These are phyloP conservation scores for Aspergillus wentii DNA, from an alignment of 495 filamentous ascomycete genomes.

Conservation along the genomic window DNA sequence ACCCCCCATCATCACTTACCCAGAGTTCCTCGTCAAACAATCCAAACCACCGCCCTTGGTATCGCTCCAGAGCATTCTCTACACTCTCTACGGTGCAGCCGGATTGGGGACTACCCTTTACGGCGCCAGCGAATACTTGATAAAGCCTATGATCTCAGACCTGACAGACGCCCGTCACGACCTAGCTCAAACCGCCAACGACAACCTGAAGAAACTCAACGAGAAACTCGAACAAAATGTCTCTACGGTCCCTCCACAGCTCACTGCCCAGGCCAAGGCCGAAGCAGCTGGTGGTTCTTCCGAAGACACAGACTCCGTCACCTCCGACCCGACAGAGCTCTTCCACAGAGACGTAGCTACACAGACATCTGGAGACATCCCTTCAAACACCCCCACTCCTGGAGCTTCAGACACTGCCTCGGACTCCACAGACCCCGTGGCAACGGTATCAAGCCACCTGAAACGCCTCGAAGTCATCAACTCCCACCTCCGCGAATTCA, in stretches of 20 bases:
- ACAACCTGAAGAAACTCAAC: constrained; percentile 65
- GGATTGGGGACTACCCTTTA: constrained; percentile 70
- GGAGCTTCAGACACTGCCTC: constrained; percentile 6
- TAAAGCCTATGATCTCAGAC: constrained; percentile 75
- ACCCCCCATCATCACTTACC: constrained; percentile 94
- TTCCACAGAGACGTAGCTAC: constrained; percentile 88
- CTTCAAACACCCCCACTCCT: constrained; percentile 45
- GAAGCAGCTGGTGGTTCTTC: constrained; percentile 42
- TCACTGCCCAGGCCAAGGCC: constrained; percentile 15
- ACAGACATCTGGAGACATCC: too few relatives aligned
- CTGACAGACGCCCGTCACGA: constrained; percentile 77
- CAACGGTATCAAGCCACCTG: constrained; percentile 32
- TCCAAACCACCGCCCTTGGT: constrained; percentile 72
- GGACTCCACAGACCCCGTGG: constrained; percentile 11
- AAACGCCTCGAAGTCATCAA: constrained; percentile 41
- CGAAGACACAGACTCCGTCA: constrained; percentile 37
- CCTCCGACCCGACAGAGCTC: constrained; percentile 72
- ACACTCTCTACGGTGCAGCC: constrained; percentile 71
- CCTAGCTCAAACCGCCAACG: constrained; percentile 61
- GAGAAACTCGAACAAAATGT: constrained; percentile 66
- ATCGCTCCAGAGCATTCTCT: constrained; percentile 67
- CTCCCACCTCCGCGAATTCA: constrained; percentile 51
- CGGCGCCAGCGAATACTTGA: constrained; percentile 71
- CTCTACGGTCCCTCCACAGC: constrained; percentile 53
- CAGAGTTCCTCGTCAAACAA: constrained; percentile 74